These are phyloP conservation scores for Pseudogymnoascus sp. DNA, from an alignment of 2,329 filamentous ascomycete species.

Conservation along the genomic window DNA sequence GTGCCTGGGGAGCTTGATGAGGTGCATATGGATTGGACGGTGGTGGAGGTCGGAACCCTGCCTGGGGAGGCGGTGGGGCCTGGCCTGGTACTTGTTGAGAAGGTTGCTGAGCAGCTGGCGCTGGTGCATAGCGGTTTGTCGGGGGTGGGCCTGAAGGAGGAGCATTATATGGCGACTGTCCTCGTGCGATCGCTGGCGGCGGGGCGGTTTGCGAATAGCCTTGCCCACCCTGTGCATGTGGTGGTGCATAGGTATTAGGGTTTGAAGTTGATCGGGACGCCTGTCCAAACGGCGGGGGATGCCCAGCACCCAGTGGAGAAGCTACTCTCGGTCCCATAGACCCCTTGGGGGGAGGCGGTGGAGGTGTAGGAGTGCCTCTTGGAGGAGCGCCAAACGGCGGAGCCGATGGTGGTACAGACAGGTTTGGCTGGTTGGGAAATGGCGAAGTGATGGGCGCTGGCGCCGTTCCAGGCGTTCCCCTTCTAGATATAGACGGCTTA, in stretches of 20 bases:
- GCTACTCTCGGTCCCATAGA: conserved; percentile 59
- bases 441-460: conserved; percentile 60
- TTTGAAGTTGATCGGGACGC: conserved; percentile 46
- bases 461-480: conserved; percentile 59
- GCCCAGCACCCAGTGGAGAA: conserved; percentile 55
- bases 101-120: conserved; percentile 47
- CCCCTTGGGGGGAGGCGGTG: conserved; percentile 78
- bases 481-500: conserved; percentile 59
- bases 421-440: conserved; percentile 57
- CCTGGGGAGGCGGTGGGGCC: conserved; percentile 34
- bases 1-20: conserved; percentile 17
- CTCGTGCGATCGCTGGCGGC: conserved; percentile 58
- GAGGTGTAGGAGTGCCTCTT: conserved; percentile 58
- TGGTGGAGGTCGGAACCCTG: conserved; percentile 37
- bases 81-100: conserved; percentile 30
- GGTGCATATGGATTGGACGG: conserved; percentile 37
- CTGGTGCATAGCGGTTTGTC: conserved; percentile 66
- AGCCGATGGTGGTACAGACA: conserved; percentile 48
- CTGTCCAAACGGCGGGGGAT: conserved; percentile 41
- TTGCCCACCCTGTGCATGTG: conserved; percentile 33
- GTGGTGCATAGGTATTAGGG: conserved; percentile 56
- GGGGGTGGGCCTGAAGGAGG: conserved; percentile 63
- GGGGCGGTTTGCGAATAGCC: conserved; percentile 28
- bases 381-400: conserved; percentile 45
- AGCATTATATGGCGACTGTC: conserved; percentile 77